These are phyloP conservation scores for Pseudocercospora vitis DNA, from an alignment of 2,329 filamentous ascomycete species.

Conservation along the genomic window DNA sequence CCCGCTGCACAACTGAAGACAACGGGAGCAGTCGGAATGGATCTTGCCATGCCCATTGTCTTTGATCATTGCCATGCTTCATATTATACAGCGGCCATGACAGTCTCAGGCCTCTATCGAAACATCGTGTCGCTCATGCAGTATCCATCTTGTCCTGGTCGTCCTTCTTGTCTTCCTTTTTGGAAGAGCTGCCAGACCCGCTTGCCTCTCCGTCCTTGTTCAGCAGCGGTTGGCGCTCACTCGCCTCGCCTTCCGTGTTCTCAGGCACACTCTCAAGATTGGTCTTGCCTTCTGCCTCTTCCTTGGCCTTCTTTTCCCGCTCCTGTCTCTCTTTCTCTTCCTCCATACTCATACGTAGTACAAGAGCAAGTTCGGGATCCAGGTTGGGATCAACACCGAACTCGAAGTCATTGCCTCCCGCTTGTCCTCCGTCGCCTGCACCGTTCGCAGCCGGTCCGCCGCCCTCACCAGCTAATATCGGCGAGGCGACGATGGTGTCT, in stretches of 20 bases:
- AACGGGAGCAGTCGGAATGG: no score
- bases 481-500: slow-evolving; percentile 84
- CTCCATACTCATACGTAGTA: slow-evolving; percentile 95
- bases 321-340: slow-evolving; percentile 95
- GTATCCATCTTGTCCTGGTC: slow-evolving; percentile 37
- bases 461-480: slow-evolving; percentile 83
- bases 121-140: slow-evolving; percentile 23
- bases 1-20: no score
- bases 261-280: slow-evolving; percentile 74
- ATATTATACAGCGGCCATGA: slow-evolving; percentile 3
- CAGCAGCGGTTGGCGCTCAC: slow-evolving; percentile 55
- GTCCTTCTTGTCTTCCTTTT: slow-evolving; percentile 31
- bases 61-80: no score
- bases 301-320: slow-evolving; percentile 73
- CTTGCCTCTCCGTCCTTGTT: slow-evolving; percentile 31
- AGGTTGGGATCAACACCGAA: slow-evolving; percentile 88
- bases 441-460: slow-evolving; percentile 57
- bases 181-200: slow-evolving; percentile 23
- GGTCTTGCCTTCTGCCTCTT: slow-evolving; percentile 67
- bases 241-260: slow-evolving; percentile 61
- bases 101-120: background rate
- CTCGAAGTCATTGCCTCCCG: slow-evolving; percentile 67
- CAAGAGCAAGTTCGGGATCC: slow-evolving; percentile 91
- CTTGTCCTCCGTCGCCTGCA: slow-evolving; percentile 45
- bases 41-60: no score